phyloP scores from a whole-genome alignment of 441 rosid genomes.

The Populus hybrid region DNA sequence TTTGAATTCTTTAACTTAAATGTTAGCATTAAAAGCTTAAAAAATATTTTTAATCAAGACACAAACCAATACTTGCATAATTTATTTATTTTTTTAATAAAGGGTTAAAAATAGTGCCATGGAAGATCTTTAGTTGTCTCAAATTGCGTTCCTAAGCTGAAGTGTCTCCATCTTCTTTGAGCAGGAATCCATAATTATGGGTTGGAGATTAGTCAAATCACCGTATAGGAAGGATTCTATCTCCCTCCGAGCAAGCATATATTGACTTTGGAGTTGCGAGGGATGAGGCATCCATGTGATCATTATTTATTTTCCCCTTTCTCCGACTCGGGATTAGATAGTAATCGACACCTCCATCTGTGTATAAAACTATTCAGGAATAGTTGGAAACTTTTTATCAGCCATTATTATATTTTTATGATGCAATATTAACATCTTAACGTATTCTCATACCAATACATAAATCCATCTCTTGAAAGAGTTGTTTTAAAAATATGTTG shows the following conservation, averaged over 20 bases:
- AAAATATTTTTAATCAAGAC: no score
- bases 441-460: no score
- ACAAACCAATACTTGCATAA: no score
- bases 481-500: no score
- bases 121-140: neutral
- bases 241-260: neutral
- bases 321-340: neutral
- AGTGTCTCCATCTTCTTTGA: neutral
- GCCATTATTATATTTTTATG: no score
- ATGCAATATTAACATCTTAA: no score
- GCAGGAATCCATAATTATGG: neutral
- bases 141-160: neutral
- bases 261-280: neutral
- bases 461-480: no score
- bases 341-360: neutral
- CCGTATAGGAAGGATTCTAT: neutral
- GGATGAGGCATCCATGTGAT: neutral
- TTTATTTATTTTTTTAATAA: no score
- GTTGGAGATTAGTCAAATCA: neutral
- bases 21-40: no score
- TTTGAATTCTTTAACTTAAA: no score
- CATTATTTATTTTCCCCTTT: neutral
- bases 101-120: neutral
- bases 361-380: no score
- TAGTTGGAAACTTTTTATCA: no score